Evolutionary conservation across 805 yeast species (phyloP).

Genomic region (Yarrowia sp.): DNA sequence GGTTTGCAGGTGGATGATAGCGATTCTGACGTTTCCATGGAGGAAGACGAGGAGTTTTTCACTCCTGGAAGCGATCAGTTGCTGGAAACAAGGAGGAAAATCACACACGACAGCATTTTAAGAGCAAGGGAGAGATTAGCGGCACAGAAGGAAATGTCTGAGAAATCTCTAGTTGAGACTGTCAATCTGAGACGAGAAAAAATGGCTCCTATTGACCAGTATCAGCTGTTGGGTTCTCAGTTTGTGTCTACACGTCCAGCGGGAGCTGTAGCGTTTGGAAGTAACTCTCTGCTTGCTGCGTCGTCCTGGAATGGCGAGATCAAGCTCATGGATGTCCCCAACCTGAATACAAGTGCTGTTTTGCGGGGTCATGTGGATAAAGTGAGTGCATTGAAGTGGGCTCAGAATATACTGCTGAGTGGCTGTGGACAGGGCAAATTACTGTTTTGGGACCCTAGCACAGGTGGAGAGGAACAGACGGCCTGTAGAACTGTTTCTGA

Average conservation of each 20-base stretch:
- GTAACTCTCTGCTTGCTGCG: conserved; percentile 48
- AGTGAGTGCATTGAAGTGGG: conserved; percentile 71
- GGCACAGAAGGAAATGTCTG: conserved; percentile 38
- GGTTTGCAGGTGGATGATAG: conserved; percentile 32
- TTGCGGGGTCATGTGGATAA: conserved; percentile 60
- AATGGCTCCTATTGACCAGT: conserved; percentile 39
- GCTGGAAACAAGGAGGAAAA: conserved; percentile 48
- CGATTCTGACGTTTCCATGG: conserved; percentile 42
- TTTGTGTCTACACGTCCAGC: conserved; percentile 67
- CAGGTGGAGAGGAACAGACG: conserved; percentile 29
- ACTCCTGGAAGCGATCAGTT: conserved; percentile 71
- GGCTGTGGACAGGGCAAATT: conserved; percentile 51
- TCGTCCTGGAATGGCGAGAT: conserved; percentile 80
- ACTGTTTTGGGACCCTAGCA: conserved; percentile 38
- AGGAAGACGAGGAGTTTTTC: conserved; percentile 75
- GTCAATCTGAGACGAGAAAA: conserved; percentile 50
- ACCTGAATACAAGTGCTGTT: conserved; percentile 39
- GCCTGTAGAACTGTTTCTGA: background rate
- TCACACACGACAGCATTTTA: conserved; percentile 53
- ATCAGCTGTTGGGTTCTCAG: conserved; percentile 64
- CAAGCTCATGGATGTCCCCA: conserved; percentile 34
- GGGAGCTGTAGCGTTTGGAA: conserved; percentile 51
- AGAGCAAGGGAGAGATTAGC: conserved; percentile 47
- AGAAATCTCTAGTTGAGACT: conserved; percentile 44
- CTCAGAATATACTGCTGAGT: conserved; percentile 36